Evolutionary conservation across 176 grass and related monocot genomes (phyloP), one percentile per base, ranked within the genome.

Genomic region (Rhynchospora tenuis): DNA sequence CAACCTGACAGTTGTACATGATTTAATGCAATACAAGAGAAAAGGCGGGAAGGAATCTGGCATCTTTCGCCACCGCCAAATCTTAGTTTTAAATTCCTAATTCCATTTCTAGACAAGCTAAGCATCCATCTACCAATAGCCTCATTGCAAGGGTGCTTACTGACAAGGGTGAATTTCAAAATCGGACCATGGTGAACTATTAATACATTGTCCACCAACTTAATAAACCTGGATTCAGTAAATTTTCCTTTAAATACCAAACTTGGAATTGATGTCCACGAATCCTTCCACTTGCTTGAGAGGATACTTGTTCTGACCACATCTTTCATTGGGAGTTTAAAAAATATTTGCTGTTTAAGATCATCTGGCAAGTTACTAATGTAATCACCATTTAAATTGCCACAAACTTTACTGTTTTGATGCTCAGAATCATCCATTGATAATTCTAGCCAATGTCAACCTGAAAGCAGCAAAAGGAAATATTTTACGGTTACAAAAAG

Each of bases 61-160:
- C 84, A 83, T 26, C 29, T 63, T 5, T 22, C 19, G 2, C 4
- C 12, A n/a, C 1, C 17, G 26, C 9, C 58, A 59, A 58, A 71
- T 7, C 44, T 31, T 43, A 86, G 23, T 47, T 72, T 48, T 12
- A 90, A 45, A 54, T 85, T 52, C 29, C 78, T 80, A 64, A 86
- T 75, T 71, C 29, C 69, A 72, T 93, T 93, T 90, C 88, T 93
- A 43, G 88, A 93, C 84, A 93, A 65, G 16, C 84, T 64, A 70
- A 68, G 59, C 47, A 88, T 86, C 84, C 91, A 88, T 17, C 86
- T 65, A 23, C 75, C 44, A 42, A 90, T 77, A 47, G 87, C 50
- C 29, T 58, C 70, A 42, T 86, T 29, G 68, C 19, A 76, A 0
- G 27, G 4, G 9, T 61, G 16, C 7, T 15, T 16, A 60, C 19